A percentile compares a stretch with the other conserved stretches of the same genome.
phyloP scores from a whole-genome alignment of 495 filamentous ascomycete genomes.

The Pyronema omphalodes region DNA sequence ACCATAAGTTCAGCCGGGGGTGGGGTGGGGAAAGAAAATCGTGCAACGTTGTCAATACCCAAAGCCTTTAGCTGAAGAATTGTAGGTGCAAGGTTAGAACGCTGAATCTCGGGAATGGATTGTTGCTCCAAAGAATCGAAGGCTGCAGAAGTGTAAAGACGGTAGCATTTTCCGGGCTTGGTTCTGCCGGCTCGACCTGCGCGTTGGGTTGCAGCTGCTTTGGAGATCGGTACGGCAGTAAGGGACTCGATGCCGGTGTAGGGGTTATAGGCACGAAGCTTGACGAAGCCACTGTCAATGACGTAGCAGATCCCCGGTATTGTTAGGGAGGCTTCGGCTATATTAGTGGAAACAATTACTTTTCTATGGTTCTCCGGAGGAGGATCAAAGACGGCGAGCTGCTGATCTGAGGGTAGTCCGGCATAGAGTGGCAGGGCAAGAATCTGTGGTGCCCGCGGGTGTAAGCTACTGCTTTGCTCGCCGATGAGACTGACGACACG shows the following conservation, averaged over 20 bases:
- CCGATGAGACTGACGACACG: constrained; percentile 55
- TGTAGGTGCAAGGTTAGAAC: constrained; percentile 77
- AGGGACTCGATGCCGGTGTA: constrained; percentile 77
- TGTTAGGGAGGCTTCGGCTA: constrained; percentile 87
- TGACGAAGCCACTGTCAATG: constrained; percentile 81
- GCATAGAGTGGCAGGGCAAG: constrained; percentile 75
- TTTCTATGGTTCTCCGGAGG: constrained; percentile 73
- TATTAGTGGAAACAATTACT: constrained; percentile 88
- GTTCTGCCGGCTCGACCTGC: constrained; percentile 84
- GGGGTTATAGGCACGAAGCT: constrained; percentile 76
- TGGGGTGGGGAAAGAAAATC: constrained; percentile 76
- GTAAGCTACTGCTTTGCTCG: constrained; percentile 58
- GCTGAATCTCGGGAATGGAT: constrained; percentile 78
- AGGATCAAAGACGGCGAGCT: constrained; percentile 82
- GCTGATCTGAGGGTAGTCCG: constrained; percentile 71
- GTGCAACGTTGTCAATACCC: constrained; percentile 85
- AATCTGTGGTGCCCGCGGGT: constrained; percentile 48
- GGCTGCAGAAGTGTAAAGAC: constrained; percentile 67
- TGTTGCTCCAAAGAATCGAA: constrained; percentile 49
- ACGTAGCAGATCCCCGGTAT: constrained; percentile 90
- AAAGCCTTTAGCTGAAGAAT: constrained; percentile 90
- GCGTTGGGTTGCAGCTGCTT: constrained; percentile 82
- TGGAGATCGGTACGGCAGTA: constrained; percentile 73
- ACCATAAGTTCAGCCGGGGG: constrained; percentile 78
- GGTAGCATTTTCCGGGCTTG: constrained; percentile 84